Evolutionary conservation across 805 yeast genomes (phyloP).

Genomic region (Nakazawaea ernobii): DNA sequence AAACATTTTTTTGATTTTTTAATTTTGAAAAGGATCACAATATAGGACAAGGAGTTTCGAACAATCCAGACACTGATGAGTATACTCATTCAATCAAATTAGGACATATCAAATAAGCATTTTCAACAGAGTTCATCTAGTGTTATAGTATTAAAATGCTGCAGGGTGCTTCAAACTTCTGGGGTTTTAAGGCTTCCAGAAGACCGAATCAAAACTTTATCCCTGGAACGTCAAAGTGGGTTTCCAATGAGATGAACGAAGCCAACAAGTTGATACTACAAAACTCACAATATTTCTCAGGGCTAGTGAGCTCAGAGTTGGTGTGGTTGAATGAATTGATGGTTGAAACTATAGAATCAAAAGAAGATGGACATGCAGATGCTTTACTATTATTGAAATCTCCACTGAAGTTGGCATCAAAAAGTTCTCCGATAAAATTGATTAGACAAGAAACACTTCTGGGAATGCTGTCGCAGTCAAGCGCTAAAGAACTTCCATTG

Average conservation of each 20-base stretch:
- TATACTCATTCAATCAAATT: too few relatives aligned
- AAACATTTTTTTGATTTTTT: neutral
- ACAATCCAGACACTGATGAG: too few relatives aligned
- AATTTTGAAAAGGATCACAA: too few relatives aligned
- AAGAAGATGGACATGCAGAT: slow-evolving; percentile 18
- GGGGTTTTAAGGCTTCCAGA: slow-evolving; percentile 12
- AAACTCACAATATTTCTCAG: slow-evolving; percentile 33
- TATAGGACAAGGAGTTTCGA: neutral
- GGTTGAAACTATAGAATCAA: slow-evolving; percentile 24
- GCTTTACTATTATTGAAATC: slow-evolving; percentile 5
- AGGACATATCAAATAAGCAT: too few relatives aligned
- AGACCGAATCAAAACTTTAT: slow-evolving; percentile 21
- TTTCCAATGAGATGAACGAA: slow-evolving; percentile 36
- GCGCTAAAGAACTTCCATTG: neutral
- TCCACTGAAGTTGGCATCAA: slow-evolving; percentile 18
- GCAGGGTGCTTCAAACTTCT: slow-evolving; percentile 3
- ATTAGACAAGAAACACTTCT: slow-evolving; percentile 17
- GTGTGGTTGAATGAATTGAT: slow-evolving; percentile 37
- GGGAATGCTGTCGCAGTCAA: neutral
- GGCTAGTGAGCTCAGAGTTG: slow-evolving; percentile 31
- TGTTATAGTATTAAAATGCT: neutral
- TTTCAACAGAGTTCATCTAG: too few relatives aligned
- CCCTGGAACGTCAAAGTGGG: slow-evolving; percentile 51
- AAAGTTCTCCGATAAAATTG: slow-evolving; percentile 21
- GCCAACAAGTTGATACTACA: slow-evolving; percentile 31